These are phyloP conservation scores for Diaporthe vexans DNA, from an alignment of 2,329 filamentous ascomycete species.

Conservation along the genomic window DNA sequence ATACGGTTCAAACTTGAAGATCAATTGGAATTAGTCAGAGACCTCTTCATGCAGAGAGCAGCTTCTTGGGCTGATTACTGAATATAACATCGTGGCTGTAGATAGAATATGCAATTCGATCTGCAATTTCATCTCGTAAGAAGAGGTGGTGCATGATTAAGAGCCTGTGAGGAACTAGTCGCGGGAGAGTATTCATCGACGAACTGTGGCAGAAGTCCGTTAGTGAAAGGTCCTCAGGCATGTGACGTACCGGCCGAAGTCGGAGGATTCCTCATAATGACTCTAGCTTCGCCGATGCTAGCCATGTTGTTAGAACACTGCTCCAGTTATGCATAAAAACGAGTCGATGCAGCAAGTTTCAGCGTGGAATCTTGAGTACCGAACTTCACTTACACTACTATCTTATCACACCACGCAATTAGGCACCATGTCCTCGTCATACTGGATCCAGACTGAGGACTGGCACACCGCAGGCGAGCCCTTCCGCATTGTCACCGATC, in stretches of 20 bases:
- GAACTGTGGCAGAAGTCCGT: no score
- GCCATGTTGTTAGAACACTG: neutral
- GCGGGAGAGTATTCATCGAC: no score
- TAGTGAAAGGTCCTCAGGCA: no score
- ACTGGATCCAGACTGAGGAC: neutral
- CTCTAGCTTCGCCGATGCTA: neutral
- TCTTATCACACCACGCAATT: neutral
- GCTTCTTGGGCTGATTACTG: no score
- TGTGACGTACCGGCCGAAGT: neutral
- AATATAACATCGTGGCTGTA: no score
- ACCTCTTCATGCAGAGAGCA: no score
- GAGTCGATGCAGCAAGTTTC: neutral
- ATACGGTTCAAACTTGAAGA: no score
- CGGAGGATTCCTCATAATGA: neutral
- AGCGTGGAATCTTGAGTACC: neutral
- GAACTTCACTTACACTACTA: neutral
- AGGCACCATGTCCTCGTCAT: neutral
- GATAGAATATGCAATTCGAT: no score
- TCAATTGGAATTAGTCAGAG: no score
- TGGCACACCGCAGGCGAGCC: neutral
- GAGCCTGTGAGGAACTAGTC: no score
- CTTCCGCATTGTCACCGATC: neutral
- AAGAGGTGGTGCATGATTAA: no score
- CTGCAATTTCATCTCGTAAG: no score
- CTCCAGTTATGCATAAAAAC: neutral